Evolutionary conservation across 2,329 filamentous ascomycete genomes (phyloP), one percentile per base, ranked within the genome.

Genomic region (Ustulina deusta): DNA sequence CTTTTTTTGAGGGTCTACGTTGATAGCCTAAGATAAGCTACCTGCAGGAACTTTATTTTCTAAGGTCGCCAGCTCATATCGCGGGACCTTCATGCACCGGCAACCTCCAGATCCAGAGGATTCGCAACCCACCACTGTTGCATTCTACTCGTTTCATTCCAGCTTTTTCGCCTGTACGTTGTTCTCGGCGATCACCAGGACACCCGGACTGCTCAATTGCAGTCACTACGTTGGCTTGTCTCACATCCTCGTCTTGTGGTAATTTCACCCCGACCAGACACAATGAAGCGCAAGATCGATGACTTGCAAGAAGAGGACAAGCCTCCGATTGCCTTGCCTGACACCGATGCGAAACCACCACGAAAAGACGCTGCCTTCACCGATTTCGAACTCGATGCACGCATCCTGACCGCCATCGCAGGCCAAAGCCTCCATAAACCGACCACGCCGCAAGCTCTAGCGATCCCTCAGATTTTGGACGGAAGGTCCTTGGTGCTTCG

Each of bases 401-500:
- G 96, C 72, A 84, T 99, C 34, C 85, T 97, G 38, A 93, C 97
- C 83, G 94, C 92, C 62, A 87, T 98, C 73, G 91, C 91, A 54
- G 90, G 92, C 78, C 91, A 96, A 80, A 90, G 91, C 79, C 98
- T 94, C 82, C 86, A 90, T 70, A 89, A 90, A 65, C 96, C 96
- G 15, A 98, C 96, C n/a, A 86, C 91, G 13, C 92, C 98, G 1
- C 96, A 99, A 81, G 87, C 89, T 48, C 91, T 91, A 79, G 93
- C 93, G 1, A 97, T 99, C 69, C 96, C 96, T 1, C 82, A 97
- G 42, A 93, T 93, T 25, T 84, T 98, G 20, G 89, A 94, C 71
- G 95, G 96, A 13, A 91, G 93, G 76, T 94, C 98, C 84, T 90
- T 99, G 55, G 84, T 98, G 44, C 94, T 94, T 62, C 94, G 95